A percentile compares a stretch with the other conserved stretches of the same genome.
phyloP scores from a whole-genome alignment of 495 filamentous ascomycete genomes.

The Aspergillus diversus region DNA sequence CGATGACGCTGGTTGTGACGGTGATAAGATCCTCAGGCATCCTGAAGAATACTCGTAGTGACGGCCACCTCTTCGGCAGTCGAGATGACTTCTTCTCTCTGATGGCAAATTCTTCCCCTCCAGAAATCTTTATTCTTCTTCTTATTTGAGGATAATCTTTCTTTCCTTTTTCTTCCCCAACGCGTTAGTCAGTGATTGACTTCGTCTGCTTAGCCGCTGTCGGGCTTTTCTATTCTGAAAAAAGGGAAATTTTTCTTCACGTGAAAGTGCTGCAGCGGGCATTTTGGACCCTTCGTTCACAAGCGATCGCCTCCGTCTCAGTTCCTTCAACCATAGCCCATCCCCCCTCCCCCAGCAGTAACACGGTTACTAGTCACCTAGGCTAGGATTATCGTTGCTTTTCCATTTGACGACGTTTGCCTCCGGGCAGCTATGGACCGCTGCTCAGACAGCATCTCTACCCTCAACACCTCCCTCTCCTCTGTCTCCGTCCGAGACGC shows the following conservation, averaged over 20 bases:
- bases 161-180: neutral
- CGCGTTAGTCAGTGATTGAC: neutral
- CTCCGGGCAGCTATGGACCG: constrained; percentile 29
- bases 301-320: constrained; percentile 9
- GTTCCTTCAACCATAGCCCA: constrained; percentile 2
- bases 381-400: constrained; percentile 7
- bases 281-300: constrained; percentile 8
- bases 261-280: constrained; percentile 15
- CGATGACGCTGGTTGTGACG: too few relatives aligned
- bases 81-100: too few relatives aligned
- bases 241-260: constrained; percentile 15
- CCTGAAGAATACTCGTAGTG: too few relatives aligned
- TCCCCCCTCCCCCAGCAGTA: neutral
- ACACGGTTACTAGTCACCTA: neutral
- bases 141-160: too few relatives aligned
- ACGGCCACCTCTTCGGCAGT: too few relatives aligned
- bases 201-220: constrained; percentile 1
- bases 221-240: constrained; percentile 1
- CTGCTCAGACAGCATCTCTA: constrained; percentile 25
- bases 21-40: too few relatives aligned
- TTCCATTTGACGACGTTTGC: constrained; percentile 2
- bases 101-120: too few relatives aligned
- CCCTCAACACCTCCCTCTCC: constrained; percentile 23
- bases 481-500: constrained; percentile 26
- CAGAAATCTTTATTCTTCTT: too few relatives aligned